Conservation (phyloP, 352 stramenopile genomes). For the Globisporangium parvum region DNA sequence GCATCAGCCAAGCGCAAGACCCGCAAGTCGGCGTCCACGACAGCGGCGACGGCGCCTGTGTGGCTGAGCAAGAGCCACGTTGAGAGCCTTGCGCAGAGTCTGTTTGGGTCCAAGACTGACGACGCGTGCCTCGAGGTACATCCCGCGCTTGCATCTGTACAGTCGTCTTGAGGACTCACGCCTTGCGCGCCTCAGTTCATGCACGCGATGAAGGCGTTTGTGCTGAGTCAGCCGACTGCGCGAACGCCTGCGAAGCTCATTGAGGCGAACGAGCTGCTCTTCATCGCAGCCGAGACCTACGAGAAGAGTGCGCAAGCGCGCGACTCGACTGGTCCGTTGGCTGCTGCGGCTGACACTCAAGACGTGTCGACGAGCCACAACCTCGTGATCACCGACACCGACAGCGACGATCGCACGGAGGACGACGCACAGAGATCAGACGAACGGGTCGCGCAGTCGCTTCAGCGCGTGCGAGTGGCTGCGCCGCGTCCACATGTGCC, state of each 20-base stretch:
- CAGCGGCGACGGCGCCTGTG: not conserved
- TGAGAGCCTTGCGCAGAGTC: slow-evolving; percentile 27
- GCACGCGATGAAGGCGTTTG: slow-evolving; percentile 33
- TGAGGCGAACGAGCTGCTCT: slow-evolving; percentile 42
- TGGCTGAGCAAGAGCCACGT: slow-evolving; percentile 54
- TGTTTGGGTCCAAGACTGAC: slow-evolving; percentile 46
- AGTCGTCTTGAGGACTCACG: not conserved
- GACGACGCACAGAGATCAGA: not conserved
- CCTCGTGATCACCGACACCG: not conserved
- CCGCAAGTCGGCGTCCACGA: slow-evolving; percentile 12
- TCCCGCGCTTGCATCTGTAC: not conserved
- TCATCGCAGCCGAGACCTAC: slow-evolving; percentile 39
- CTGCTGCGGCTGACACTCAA: not conserved
- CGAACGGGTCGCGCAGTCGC: not conserved
- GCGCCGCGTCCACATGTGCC: too few species aligned
- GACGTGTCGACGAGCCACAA: slow-evolving; percentile 5
- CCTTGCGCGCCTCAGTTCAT: slow-evolving; percentile 26
- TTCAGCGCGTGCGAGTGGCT: not conserved
- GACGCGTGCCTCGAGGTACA: slow-evolving; percentile 43
- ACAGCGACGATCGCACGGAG: not conserved
- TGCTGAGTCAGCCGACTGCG: slow-evolving; percentile 16
- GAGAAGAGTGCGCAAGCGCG: slow-evolving; percentile 21
- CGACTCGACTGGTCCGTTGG: not conserved
- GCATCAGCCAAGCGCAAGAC: slow-evolving; percentile 17
- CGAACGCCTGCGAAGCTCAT: slow-evolving; percentile 19